A percentile compares a stretch with the other conserved stretches of the same genome.
Conservation (phyloP, 108 stramenopile genomes). For the Cyclostephanos tholiformis region DNA sequence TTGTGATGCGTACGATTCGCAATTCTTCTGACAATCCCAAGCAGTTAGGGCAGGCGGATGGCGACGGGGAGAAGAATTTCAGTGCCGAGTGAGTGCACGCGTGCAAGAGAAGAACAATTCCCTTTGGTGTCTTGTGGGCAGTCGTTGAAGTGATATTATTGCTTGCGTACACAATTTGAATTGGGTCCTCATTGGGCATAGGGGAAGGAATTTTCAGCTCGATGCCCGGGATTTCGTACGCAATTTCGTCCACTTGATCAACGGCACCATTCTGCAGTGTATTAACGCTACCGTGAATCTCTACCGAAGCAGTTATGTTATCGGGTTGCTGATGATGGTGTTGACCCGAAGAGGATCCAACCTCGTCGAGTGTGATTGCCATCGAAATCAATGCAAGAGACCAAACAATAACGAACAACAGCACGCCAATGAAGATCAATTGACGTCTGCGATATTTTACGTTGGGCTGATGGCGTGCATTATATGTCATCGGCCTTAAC, state of each 20-base stretch:
- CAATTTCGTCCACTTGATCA: constrained; percentile 1
- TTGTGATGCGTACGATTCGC: constrained; percentile 34
- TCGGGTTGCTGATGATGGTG: neutral
- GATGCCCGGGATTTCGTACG: constrained; percentile 21
- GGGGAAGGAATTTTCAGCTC: constrained; percentile 27
- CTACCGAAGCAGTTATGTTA: neutral
- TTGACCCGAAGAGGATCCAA: neutral
- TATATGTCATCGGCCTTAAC: neutral
- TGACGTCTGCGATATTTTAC: neutral
- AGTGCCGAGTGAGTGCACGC: constrained; percentile 54
- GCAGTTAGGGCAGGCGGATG: constrained; percentile 42
- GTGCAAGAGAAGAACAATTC: constrained; percentile 49
- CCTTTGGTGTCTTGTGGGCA: constrained; percentile 9
- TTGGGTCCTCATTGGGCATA: constrained; percentile 6
- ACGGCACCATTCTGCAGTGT: neutral
- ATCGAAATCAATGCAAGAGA: neutral
- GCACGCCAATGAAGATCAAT: neutral
- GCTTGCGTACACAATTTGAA: constrained; percentile 17
- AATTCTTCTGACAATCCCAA: constrained; percentile 58
- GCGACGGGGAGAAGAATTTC: constrained; percentile 55
- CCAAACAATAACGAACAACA: neutral
- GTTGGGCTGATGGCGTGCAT: neutral
- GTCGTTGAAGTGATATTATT: neutral
- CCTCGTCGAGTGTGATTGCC: neutral
- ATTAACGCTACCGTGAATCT: neutral